Conservation (phyloP, 208 protist genomes). For the Strigomonas culicis region DNA sequence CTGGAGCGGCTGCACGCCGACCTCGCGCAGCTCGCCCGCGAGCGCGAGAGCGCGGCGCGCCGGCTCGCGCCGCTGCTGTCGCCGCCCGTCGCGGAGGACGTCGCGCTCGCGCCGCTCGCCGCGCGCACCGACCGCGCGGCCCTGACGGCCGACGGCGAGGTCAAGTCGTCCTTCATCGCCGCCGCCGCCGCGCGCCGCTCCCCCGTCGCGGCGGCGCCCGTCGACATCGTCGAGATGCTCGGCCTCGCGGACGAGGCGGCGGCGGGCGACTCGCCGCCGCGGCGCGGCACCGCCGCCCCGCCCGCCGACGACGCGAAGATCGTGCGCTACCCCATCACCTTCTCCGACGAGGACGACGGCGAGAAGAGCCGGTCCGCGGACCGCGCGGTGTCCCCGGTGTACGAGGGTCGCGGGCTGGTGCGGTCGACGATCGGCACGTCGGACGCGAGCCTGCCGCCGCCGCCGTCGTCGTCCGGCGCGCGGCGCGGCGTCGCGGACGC, state of each 20-base stretch:
- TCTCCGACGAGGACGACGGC: slow-evolving; percentile 26
- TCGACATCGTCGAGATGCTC: slow-evolving; percentile 28
- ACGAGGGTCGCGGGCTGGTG: slow-evolving; percentile 34
- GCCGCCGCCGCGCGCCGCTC: slow-evolving; percentile 52
- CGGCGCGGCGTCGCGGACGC: not conserved
- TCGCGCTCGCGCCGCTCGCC: slow-evolving; percentile 20
- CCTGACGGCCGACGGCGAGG: slow-evolving; percentile 46
- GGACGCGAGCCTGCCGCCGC: not conserved
- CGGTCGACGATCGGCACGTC: slow-evolving; percentile 38
- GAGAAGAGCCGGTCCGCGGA: slow-evolving; percentile 26
- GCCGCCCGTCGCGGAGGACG: not conserved
- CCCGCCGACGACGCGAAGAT: slow-evolving; percentile 54
- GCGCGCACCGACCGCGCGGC: slow-evolving; percentile 64
- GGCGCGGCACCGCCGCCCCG: slow-evolving; percentile 89
- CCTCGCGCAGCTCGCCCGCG: not conserved
- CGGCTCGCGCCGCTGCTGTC: not conserved
- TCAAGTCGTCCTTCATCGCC: slow-evolving; percentile 45
- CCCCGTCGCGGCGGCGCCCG: slow-evolving; percentile 28
- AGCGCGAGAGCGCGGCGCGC: not conserved
- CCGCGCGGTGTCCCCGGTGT: slow-evolving; percentile 24
- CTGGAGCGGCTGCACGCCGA: not conserved
- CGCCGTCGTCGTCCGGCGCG: not conserved
- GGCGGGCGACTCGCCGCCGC: slow-evolving; percentile 91
- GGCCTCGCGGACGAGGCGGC: slow-evolving; percentile 77
- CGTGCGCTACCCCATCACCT: slow-evolving; percentile 38